These are phyloP conservation scores for Colletotrichum sp. DNA, from an alignment of 2,329 filamentous ascomycete genomes.

Conservation along the genomic window DNA sequence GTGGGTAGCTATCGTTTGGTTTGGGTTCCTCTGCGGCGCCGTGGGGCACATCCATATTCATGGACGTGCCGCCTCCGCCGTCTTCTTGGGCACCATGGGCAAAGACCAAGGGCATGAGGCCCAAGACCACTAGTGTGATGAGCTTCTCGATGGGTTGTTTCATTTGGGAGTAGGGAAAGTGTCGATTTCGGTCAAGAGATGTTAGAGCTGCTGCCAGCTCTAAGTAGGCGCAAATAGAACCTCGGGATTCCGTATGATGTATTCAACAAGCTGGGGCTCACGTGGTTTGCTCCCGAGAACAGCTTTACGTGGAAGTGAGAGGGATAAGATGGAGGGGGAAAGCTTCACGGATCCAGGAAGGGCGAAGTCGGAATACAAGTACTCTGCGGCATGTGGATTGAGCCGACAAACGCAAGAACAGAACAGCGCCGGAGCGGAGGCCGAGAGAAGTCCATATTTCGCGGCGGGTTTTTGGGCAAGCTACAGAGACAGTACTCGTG, in stretches of 20 bases:
- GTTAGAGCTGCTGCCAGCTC: neutral
- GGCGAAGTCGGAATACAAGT: conserved; percentile 4
- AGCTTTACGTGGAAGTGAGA: neutral
- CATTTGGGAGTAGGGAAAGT: neutral
- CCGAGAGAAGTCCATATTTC: conserved; percentile 6
- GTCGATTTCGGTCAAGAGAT: neutral
- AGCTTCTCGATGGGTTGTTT: neutral
- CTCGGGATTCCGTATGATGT: neutral
- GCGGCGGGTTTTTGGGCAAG: conserved; percentile 3
- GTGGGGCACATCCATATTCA: conserved; percentile 14
- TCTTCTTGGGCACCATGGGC: conserved; percentile 25
- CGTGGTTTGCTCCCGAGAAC: neutral
- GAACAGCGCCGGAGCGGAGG: neutral
- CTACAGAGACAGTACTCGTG: neutral
- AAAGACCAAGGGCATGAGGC: neutral
- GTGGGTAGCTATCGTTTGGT: conserved; percentile 36
- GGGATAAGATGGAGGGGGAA: neutral
- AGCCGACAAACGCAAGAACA: neutral
- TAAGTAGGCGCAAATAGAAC: neutral
- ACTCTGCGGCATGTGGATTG: neutral
- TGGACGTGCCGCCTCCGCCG: conserved; percentile 15
- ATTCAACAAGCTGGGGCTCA: neutral
- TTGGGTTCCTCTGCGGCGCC: neutral
- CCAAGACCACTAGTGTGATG: neutral
- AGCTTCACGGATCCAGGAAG: neutral